Conservation (phyloP, 306 rosid species). For the Vigna reflexopilosa region DNA sequence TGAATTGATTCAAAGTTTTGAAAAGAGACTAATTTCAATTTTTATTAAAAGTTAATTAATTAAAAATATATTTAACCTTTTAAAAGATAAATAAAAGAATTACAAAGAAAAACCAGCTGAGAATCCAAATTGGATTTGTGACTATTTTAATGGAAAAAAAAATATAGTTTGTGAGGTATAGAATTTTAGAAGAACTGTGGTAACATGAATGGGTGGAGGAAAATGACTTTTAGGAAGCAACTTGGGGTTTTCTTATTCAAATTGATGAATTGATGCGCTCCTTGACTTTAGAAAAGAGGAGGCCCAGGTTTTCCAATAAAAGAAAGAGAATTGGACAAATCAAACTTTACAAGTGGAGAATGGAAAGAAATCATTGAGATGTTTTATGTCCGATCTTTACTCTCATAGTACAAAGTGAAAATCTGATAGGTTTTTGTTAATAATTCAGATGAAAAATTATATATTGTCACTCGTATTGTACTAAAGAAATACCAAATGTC, state of each 20-base stretch:
- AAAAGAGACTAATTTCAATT: no score
- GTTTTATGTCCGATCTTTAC: slow-evolving; percentile 36
- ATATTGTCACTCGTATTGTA: slow-evolving; percentile 6
- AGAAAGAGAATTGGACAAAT: slow-evolving; percentile 53
- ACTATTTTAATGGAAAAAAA: no score
- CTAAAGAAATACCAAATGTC: slow-evolving; percentile 12
- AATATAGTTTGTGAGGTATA: background rate
- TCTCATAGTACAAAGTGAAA: slow-evolving; percentile 1
- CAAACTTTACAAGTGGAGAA: slow-evolving; percentile 52
- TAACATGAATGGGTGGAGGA: slow-evolving; percentile 38
- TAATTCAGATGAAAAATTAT: slow-evolving; percentile 6
- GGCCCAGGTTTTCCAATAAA: slow-evolving; percentile 42
- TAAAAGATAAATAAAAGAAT: no score
- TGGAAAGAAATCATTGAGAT: slow-evolving; percentile 47
- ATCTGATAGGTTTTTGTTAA: slow-evolving; percentile 28
- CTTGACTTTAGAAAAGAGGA: slow-evolving; percentile 47
- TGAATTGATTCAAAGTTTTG: no score
- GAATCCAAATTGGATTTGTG: no score
- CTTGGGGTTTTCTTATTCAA: slow-evolving; percentile 29
- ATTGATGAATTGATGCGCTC: slow-evolving; percentile 44
- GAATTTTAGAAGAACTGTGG: slow-evolving; percentile 6
- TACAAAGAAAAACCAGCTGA: no score
- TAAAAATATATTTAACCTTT: no score
- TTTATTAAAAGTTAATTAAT: no score
- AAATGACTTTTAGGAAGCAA: slow-evolving; percentile 48